A percentile compares a stretch with the other conserved stretches of the same genome.
phyloP scores from a whole-genome alignment of 352 stramenopile species.

The Saprolegnia diclina region DNA sequence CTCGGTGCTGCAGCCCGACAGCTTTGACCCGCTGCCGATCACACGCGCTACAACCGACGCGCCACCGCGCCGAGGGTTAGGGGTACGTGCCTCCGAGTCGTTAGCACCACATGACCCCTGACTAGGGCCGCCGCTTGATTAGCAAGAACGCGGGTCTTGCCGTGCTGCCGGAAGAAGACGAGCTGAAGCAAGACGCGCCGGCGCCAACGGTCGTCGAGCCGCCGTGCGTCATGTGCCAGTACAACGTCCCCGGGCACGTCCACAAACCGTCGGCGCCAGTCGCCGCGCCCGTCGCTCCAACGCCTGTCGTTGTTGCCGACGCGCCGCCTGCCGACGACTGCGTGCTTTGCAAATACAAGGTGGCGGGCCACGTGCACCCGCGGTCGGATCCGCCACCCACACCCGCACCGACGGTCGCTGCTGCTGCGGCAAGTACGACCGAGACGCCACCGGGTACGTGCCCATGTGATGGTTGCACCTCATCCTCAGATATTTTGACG shows the following conservation, averaged over 20 bases:
- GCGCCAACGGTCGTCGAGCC: background rate
- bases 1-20: conserved; percentile 19
- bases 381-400: conserved; percentile 12
- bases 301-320: too few species aligned
- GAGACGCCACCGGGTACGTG: background rate
- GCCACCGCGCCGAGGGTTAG: background rate
- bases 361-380: conserved; percentile 48
- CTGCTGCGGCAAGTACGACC: background rate
- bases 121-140: background rate
- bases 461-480: background rate
- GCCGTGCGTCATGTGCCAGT: conserved; percentile 22
- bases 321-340: background rate
- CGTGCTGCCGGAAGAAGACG: conserved; percentile 40
- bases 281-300: background rate
- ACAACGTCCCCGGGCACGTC: conserved; percentile 22
- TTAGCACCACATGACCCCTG: background rate
- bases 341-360: conserved; percentile 50
- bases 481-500: too few species aligned
- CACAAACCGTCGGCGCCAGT: conserved; percentile 12
- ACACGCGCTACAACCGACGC: background rate
- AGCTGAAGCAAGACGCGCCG: conserved; percentile 24
- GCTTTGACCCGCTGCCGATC: background rate
- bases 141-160: conserved; percentile 10
- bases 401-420: background rate
- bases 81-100: background rate